phyloP scores from a whole-genome alignment of 352 stramenopile genomes.

The Phytophthora sansomeana region DNA sequence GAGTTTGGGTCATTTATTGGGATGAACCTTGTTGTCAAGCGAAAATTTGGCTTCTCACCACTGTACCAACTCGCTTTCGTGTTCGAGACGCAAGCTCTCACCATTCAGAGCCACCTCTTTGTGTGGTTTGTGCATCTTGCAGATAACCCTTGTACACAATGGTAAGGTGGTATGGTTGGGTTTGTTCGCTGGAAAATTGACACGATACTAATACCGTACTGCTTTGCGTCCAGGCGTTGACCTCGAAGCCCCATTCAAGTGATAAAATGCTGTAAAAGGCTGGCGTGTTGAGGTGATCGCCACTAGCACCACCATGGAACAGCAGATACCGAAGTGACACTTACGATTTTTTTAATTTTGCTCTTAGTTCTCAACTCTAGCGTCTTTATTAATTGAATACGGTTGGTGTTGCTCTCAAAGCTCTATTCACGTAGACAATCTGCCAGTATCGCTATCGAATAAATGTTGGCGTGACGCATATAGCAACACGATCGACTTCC shows the following conservation, averaged over 20 bases:
- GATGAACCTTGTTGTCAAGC: constrained; percentile 13
- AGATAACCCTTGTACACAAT: constrained; percentile 37
- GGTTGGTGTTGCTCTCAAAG: constrained; percentile 7
- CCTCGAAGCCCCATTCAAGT: constrained; percentile 8
- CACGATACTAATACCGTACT: too few species aligned
- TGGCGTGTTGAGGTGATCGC: too few species aligned
- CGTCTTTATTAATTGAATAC: not conserved
- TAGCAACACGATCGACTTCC: too few species aligned
- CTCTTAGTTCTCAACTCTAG: not conserved
- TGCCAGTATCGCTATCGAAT: too few species aligned
- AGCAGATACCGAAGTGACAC: too few species aligned
- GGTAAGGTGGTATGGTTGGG: too few species aligned
- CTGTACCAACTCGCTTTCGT: constrained; percentile 50
- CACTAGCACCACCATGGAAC: too few species aligned
- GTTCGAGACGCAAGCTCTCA: constrained; percentile 37
- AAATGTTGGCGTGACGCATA: too few species aligned
- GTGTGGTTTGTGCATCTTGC: constrained; percentile 41
- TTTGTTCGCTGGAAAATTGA: too few species aligned
- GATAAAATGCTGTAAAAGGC: not conserved
- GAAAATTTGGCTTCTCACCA: constrained; percentile 31
- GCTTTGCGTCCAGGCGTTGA: constrained; percentile 1
- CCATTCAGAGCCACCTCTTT: constrained; percentile 36
- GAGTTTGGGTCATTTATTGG: constrained; percentile 30
- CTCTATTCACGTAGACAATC: too few species aligned
- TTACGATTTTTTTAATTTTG: too few species aligned